A percentile compares a stretch with the other conserved stretches of the same genome.
Evolutionary conservation across 495 filamentous ascomycete genomes (phyloP).

Genomic region (Parmelia sp.): DNA sequence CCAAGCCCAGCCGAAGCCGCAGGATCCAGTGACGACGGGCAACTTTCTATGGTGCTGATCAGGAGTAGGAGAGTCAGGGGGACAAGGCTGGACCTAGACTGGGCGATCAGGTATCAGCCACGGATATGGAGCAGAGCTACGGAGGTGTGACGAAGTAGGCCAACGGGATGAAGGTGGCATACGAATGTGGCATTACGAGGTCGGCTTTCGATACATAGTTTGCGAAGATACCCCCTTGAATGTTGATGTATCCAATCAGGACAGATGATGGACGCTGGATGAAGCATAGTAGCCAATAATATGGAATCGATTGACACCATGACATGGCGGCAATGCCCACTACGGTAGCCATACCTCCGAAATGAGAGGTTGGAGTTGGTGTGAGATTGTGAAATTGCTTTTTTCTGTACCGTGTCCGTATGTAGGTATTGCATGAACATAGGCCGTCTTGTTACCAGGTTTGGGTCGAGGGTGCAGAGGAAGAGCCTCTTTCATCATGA

Average conservation of each 20-base stretch:
- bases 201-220: conserved; percentile 10
- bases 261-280: neutral
- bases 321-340: neutral
- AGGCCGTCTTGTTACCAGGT: conserved; percentile 5
- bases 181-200: neutral
- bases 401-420: neutral
- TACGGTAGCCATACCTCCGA: neutral
- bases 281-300: too few relatives aligned
- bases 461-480: neutral
- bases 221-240: conserved; percentile 12
- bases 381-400: too few relatives aligned
- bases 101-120: conserved; percentile 11
- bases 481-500: neutral
- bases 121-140: neutral
- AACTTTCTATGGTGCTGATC: conserved; percentile 24
- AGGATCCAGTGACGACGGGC: conserved; percentile 13
- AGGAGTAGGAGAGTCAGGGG: neutral
- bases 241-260: neutral
- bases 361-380: neutral
- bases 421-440: conserved; percentile 2
- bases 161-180: neutral
- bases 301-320: too few relatives aligned
- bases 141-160: neutral
- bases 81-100: conserved; percentile 1
- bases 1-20: conserved; percentile 23